Evolutionary conservation across 2,329 filamentous ascomycete genomes (phyloP).

Genomic region (Bisporella sp.): DNA sequence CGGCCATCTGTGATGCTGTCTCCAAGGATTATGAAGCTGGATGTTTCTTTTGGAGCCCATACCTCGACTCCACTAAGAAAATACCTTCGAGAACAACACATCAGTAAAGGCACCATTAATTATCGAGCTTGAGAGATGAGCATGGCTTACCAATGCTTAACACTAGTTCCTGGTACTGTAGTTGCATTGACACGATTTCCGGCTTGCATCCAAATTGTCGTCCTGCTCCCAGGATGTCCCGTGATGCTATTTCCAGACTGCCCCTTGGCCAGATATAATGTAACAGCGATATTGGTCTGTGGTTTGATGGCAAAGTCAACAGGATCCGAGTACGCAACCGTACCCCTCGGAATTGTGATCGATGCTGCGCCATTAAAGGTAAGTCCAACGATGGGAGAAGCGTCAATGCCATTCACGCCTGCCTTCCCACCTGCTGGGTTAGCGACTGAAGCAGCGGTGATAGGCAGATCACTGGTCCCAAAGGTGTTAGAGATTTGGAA

Average conservation of each 20-base stretch:
- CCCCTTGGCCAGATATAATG: constrained; percentile 49
- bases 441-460: constrained; percentile 52
- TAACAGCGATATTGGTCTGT: constrained; percentile 48
- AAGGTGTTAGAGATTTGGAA: constrained; percentile 61
- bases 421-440: constrained; percentile 42
- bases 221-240: constrained; percentile 57
- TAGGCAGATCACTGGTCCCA: constrained; percentile 50
- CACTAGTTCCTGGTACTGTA: constrained; percentile 35
- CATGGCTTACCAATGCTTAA: constrained; percentile 2
- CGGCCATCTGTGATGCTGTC: constrained; percentile 64
- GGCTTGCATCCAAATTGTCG: constrained; percentile 50
- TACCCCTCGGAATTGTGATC: constrained; percentile 47
- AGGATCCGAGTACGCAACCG: constrained; percentile 54
- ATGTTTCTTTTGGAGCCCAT: constrained; percentile 36
- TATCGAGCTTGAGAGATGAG: too few relatives aligned
- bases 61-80: constrained; percentile 55
- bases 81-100: constrained; percentile 32
- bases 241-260: constrained; percentile 53
- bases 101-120: too few relatives aligned
- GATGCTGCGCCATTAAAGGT: constrained; percentile 49
- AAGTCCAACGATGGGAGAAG: constrained; percentile 42
- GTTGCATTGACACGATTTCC: constrained; percentile 47
- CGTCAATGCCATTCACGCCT: constrained; percentile 35
- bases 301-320: constrained; percentile 45
- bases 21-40: constrained; percentile 48